Base-by-base conservation (phyloP, 2,329 filamentous ascomycete species). In the Dendryphion nanum region DNA sequence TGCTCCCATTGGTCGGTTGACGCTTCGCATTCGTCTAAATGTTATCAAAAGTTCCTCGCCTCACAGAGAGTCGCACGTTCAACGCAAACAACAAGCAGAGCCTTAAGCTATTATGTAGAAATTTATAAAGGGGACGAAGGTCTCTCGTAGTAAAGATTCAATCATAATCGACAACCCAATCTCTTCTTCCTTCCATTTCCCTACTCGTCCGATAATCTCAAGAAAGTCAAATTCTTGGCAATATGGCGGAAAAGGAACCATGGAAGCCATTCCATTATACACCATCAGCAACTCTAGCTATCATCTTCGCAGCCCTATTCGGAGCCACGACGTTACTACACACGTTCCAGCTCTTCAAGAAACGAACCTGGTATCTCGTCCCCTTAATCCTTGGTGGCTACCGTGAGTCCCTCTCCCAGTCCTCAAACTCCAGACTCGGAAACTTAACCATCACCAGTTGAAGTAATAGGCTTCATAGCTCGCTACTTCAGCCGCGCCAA, bases 391-490 rank as follows among this genome's bases (percentile, higher is more conserved):
- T 78, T 12, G 75, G 75, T 21, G 70, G 71, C 17, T 31, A 71
- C 5, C 75, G 74, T 77, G 63, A 38, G 64, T 57, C 2, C 8
- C 30, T 5, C 18, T 14, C 14, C 13, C 2, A 5, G 30, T 2
- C 20, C 23, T 26, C 7, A 13, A 12, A 14, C 13, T 5, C 15
- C 15, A 13, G 29, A 16, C n/a, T 2, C n/a, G 1, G 17, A 23
- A 24, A 4, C 15, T 1, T 18, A 37, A 3, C 15, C 29, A 38
- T 12, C 29, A 32, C 18, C 24, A 77, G 73, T 76, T 41, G 75
- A 79, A 57, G 51, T 62, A 0, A 54, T 78, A 13, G 76, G 75
- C 5, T 79, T 78, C 41, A 47, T 72, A 10, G 72, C 67, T 3
- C 71, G 77, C 34, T 67, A 69, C 3, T 50, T 59, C 4, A 63